Evolutionary conservation across 2,329 filamentous ascomycete genomes (phyloP).

Genomic region (Fusarium subglutinans): DNA sequence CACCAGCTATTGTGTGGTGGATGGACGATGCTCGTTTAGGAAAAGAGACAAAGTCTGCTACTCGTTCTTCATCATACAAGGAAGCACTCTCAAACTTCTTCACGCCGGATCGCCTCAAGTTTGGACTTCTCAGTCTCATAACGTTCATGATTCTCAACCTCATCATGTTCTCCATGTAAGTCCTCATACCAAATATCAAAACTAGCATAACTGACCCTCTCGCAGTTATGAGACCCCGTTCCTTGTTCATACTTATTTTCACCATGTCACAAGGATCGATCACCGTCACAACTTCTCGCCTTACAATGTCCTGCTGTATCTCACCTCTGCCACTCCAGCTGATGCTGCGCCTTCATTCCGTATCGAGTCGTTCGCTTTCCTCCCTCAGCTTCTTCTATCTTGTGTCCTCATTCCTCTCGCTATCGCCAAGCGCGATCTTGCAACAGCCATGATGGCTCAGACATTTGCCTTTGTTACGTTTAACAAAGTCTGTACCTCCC

Average conservation of each 20-base stretch:
- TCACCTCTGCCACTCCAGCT: conserved; percentile 73
- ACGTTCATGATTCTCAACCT: conserved; percentile 80
- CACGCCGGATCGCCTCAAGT: conserved; percentile 63
- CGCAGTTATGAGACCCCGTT: conserved; percentile 80
- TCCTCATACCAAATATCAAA: conserved; percentile 10
- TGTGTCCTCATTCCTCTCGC: conserved; percentile 78
- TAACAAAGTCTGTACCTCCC: conserved; percentile 98
- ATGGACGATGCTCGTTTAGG: conserved; percentile 67
- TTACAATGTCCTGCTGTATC: conserved; percentile 91
- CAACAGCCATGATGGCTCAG: conserved; percentile 89
- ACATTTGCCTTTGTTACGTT: conserved; percentile 98
- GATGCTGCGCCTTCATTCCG: conserved; percentile 47
- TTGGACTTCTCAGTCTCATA: conserved; percentile 71
- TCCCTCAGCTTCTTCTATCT: conserved; percentile 86
- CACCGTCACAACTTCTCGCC: conserved; percentile 98
- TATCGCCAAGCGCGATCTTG: conserved; percentile 82
- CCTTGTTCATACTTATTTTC: conserved; percentile 88
- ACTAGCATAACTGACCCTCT: not conserved
- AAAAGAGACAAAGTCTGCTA: conserved; percentile 1
- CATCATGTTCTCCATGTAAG: conserved; percentile 80
- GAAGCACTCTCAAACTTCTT: conserved; percentile 54
- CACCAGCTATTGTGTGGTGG: conserved; percentile 82
- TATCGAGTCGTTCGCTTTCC: conserved; percentile 84
- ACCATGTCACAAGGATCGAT: conserved; percentile 92
- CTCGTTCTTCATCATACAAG: conserved; percentile 29